Evolutionary conservation across 306 rosid genomes (phyloP).

Genomic region (barrel medic (Medicago truncatula)): DNA sequence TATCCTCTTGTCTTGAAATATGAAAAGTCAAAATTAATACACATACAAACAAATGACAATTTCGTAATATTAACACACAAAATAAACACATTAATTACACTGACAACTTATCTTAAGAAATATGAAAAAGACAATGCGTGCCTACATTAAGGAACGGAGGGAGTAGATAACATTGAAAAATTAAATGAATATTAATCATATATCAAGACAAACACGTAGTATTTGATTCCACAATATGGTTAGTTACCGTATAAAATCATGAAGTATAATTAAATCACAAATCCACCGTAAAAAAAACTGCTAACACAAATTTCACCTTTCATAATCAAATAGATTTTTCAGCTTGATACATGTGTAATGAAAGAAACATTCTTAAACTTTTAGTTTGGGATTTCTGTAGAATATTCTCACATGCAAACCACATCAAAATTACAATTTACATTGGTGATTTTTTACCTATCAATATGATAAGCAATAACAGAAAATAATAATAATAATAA

Average conservation of each 20-base stretch:
- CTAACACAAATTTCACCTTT: not conserved
- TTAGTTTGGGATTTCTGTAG: not conserved
- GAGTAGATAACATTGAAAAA: too few species aligned
- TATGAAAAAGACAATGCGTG: too few species aligned
- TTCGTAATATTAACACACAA: too few species aligned
- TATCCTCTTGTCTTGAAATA: too few species aligned
- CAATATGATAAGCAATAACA: constrained; percentile 18
- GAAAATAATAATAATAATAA: not conserved
- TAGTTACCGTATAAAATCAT: not conserved
- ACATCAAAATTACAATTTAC: constrained; percentile 41
- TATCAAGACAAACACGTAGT: too few species aligned
- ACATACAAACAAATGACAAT: too few species aligned
- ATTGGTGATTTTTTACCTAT: constrained; percentile 28
- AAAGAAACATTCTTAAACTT: constrained; percentile 7
- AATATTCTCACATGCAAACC: constrained; percentile 32
- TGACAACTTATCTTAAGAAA: too few species aligned
- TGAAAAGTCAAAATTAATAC: too few species aligned
- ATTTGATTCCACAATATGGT: not conserved
- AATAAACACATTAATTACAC: too few species aligned
- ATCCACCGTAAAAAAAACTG: too few species aligned
- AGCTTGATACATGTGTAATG: not conserved
- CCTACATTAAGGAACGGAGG: too few species aligned
- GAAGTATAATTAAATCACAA: not conserved
- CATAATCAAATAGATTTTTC: not conserved
- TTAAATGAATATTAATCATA: too few species aligned